A percentile compares a stretch with the other conserved stretches of the same genome.
Conservation (phyloP, 371 early-diverging fungal species). For the Blastocladiella emersonii region DNA sequence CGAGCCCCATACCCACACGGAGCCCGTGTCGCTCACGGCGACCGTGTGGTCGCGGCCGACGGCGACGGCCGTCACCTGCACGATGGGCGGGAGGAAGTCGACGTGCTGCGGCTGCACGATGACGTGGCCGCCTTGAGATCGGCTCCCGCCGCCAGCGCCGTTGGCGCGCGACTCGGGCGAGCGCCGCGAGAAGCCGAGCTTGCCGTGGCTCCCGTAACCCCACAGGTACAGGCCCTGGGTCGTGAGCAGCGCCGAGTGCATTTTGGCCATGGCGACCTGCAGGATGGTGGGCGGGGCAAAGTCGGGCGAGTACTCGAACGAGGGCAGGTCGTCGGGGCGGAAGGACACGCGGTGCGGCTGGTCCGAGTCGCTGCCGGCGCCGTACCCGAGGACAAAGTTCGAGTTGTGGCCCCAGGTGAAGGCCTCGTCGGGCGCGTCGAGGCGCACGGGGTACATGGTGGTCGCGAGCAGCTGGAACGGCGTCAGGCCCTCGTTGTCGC, state of each 20-base stretch:
- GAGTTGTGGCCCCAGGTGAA: slow-evolving; percentile 67
- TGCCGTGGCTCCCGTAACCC: slow-evolving; percentile 59
- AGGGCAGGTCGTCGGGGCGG: slow-evolving; percentile 19
- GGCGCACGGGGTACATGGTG: slow-evolving; percentile 12
- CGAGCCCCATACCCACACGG: slow-evolving; percentile 22
- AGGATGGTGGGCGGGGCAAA: slow-evolving; percentile 18
- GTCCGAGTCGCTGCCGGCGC: slow-evolving; percentile 44
- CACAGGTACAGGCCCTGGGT: slow-evolving; percentile 37
- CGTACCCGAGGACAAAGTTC: slow-evolving; percentile 51
- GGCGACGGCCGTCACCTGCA: slow-evolving; percentile 28
- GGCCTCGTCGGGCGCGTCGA: slow-evolving; percentile 22
- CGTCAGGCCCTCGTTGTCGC: slow-evolving; percentile 38
- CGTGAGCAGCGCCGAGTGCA: slow-evolving; percentile 48
- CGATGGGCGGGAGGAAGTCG: slow-evolving; percentile 25
- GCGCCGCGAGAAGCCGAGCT: slow-evolving; percentile 44
- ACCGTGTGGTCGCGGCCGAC: slow-evolving; percentile 60
- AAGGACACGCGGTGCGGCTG: slow-evolving; percentile 43
- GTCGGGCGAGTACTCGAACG: slow-evolving; percentile 7
- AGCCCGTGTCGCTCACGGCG: slow-evolving; percentile 33
- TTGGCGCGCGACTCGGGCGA: too few species aligned
- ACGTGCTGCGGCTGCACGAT: slow-evolving; percentile 37
- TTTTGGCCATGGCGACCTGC: slow-evolving; percentile 46
- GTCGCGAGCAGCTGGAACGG: slow-evolving; percentile 30
- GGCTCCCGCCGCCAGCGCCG: neutral
- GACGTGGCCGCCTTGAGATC: slow-evolving; percentile 27